These are phyloP conservation scores for Neoarthrinium moseri DNA, from an alignment of 2,329 filamentous ascomycete species.

Conservation along the genomic window DNA sequence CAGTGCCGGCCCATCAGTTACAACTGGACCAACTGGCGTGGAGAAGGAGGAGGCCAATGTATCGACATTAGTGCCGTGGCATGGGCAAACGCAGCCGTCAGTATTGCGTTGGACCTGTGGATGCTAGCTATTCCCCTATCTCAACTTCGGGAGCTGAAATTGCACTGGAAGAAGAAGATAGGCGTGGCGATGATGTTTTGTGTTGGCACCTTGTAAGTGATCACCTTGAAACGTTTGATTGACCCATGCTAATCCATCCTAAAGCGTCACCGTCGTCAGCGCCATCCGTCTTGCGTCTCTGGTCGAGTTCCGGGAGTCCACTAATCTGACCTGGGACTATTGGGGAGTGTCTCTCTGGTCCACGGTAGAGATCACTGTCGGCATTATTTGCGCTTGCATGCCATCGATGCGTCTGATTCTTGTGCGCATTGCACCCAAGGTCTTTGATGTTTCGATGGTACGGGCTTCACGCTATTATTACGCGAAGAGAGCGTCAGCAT, in stretches of 20 bases:
- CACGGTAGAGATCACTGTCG: conserved; percentile 31
- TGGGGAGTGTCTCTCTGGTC: conserved; percentile 29
- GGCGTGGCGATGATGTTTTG: conserved; percentile 45
- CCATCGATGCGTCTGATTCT: conserved; percentile 11
- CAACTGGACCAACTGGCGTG: conserved; percentile 37
- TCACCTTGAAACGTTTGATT: conserved; percentile 12
- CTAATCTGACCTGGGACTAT: conserved; percentile 30
- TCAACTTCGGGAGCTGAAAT: conserved; percentile 36
- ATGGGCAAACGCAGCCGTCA: conserved; percentile 36
- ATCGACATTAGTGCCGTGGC: conserved; percentile 30
- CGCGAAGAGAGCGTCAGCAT: not conserved
- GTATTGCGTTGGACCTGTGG: conserved; percentile 39
- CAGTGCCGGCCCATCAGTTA: conserved; percentile 32
- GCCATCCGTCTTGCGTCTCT: conserved; percentile 29
- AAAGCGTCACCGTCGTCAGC: conserved; percentile 29
- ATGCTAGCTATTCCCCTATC: conserved; percentile 42
- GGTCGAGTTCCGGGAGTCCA: conserved; percentile 25
- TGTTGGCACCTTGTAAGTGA: conserved; percentile 36
- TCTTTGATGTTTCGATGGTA: not conserved
- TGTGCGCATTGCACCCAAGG: conserved; percentile 8
- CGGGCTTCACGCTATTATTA: not conserved
- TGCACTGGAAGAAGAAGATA: conserved; percentile 48
- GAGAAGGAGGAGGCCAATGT: conserved; percentile 26
- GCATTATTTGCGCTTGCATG: conserved; percentile 14
- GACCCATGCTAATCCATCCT: not conserved